These are phyloP conservation scores for Phytomonas sp. DNA, from an alignment of 208 protist species.

Conservation along the genomic window DNA sequence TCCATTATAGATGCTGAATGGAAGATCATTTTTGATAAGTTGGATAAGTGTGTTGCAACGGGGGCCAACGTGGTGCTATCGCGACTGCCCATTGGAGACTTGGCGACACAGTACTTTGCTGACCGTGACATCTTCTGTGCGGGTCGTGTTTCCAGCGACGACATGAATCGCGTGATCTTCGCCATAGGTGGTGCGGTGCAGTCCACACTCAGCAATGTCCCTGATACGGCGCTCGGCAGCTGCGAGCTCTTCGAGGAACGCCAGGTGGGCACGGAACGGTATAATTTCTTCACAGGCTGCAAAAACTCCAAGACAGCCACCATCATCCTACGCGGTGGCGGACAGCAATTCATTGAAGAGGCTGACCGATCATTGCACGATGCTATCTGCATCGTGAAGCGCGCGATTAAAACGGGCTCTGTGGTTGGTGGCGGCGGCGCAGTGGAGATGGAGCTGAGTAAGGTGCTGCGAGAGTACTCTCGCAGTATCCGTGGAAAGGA, in stretches of 20 bases:
- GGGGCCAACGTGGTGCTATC: constrained; percentile 99
- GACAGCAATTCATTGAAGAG: constrained; percentile 99
- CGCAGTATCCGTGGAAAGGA: constrained; percentile 97
- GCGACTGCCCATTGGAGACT: constrained; percentile 98
- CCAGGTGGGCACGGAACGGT: constrained; percentile 97
- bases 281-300: constrained; percentile 99
- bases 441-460: constrained; percentile 99
- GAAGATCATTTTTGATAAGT: constrained; percentile 99
- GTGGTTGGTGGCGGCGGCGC: constrained; percentile 99
- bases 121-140: constrained; percentile 99
- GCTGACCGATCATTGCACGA: constrained; percentile 99
- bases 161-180: constrained; percentile 92
- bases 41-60: constrained; percentile 96
- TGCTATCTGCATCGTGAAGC: constrained; percentile 99
- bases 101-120: constrained; percentile 99
- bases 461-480: constrained; percentile 94
- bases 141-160: constrained; percentile 97
- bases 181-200: constrained; percentile 97
- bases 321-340: constrained; percentile 95
- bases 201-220: constrained; percentile 96
- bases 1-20: constrained; percentile 99
- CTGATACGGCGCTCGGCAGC: constrained; percentile 88
- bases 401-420: constrained; percentile 93
- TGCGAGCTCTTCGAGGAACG: constrained; percentile 98
- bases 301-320: constrained; percentile 84